Conservation (phyloP, 2,329 filamentous ascomycete species). For the Fusarium sp. region DNA sequence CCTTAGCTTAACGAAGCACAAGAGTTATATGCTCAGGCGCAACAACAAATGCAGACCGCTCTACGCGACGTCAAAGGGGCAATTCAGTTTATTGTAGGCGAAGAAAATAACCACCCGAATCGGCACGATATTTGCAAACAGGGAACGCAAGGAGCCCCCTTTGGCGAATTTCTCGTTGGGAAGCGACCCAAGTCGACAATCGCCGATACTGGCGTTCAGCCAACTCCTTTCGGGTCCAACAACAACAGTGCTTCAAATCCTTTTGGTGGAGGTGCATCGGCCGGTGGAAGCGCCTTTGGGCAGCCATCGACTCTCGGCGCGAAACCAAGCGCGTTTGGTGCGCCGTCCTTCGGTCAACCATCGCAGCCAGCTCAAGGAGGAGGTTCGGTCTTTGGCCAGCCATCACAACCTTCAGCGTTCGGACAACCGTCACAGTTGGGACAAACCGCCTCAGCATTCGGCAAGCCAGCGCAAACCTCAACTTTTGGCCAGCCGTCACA, state of each 20-base stretch:
- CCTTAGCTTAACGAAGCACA: constrained; percentile 68
- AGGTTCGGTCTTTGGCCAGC: constrained; percentile 43
- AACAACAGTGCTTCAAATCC: constrained; percentile 36
- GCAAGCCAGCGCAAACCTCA: constrained; percentile 46
- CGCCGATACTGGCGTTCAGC: constrained; percentile 42
- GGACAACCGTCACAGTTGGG: constrained; percentile 47
- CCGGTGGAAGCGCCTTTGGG: constrained; percentile 46
- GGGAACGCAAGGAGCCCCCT: constrained; percentile 54
- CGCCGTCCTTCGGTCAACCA: constrained; percentile 47
- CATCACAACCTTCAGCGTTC: constrained; percentile 51
- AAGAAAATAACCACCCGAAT: constrained; percentile 78
- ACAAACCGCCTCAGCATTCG: constrained; percentile 41
- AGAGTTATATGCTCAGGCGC: constrained; percentile 69
- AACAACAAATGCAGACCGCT: constrained; percentile 77
- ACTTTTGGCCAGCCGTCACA: constrained; percentile 47
- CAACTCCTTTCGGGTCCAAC: constrained; percentile 55
- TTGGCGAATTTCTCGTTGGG: constrained; percentile 56
- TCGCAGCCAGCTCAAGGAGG: constrained; percentile 48
- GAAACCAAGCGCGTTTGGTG: constrained; percentile 44
- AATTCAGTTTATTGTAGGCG: constrained; percentile 72
- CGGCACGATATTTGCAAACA: constrained; percentile 70
- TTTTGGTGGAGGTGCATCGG: constrained; percentile 47
- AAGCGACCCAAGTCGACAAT: constrained; percentile 42
- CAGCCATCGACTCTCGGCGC: constrained; percentile 45
- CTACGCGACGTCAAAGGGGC: constrained; percentile 76